These are phyloP conservation scores for Bullera alba DNA, from an alignment of 768 basidiomycete species.

Conservation along the genomic window DNA sequence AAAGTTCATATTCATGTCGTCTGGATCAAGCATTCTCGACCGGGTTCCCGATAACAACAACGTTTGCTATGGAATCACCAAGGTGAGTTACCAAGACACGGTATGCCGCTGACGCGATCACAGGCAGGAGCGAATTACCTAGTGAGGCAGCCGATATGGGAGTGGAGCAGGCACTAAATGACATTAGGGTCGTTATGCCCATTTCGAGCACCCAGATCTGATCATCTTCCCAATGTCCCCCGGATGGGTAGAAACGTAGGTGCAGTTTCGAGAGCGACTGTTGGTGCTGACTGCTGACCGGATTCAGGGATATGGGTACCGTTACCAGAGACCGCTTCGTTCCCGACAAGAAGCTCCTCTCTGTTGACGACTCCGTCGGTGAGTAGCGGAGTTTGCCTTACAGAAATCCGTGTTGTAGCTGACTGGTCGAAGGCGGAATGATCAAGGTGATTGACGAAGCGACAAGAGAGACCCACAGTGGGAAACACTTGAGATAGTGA, in stretches of 20 bases:
- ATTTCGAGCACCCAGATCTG: slow-evolving; percentile 28
- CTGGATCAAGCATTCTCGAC: slow-evolving; percentile 29
- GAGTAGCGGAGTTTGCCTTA: slow-evolving; percentile 2
- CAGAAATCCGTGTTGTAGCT: not conserved
- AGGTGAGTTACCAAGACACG: not conserved
- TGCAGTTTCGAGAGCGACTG: not conserved
- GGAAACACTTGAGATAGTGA: slow-evolving; percentile 24
- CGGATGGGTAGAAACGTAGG: slow-evolving; percentile 26
- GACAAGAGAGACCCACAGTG: slow-evolving; percentile 24
- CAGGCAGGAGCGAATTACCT: slow-evolving; percentile 1
- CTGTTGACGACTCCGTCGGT: slow-evolving; percentile 28
- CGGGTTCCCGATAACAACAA: slow-evolving; percentile 26
- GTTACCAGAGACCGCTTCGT: slow-evolving; percentile 5
- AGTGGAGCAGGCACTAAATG: not conserved
- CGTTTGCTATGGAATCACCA: slow-evolving; percentile 22
- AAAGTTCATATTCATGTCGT: slow-evolving; percentile 38
- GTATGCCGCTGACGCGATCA: not conserved
- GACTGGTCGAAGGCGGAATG: slow-evolving; percentile 16
- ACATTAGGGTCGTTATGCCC: slow-evolving; percentile 18
- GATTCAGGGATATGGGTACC: slow-evolving; percentile 21
- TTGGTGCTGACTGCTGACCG: not conserved
- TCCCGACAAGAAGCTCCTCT: slow-evolving; percentile 23
- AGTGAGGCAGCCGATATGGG: not conserved
- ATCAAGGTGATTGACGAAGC: slow-evolving; percentile 29
- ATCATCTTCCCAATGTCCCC: slow-evolving; percentile 31